Conservation (phyloP, 2,329 filamentous ascomycete species). For the Mollisiaceae sp. region DNA sequence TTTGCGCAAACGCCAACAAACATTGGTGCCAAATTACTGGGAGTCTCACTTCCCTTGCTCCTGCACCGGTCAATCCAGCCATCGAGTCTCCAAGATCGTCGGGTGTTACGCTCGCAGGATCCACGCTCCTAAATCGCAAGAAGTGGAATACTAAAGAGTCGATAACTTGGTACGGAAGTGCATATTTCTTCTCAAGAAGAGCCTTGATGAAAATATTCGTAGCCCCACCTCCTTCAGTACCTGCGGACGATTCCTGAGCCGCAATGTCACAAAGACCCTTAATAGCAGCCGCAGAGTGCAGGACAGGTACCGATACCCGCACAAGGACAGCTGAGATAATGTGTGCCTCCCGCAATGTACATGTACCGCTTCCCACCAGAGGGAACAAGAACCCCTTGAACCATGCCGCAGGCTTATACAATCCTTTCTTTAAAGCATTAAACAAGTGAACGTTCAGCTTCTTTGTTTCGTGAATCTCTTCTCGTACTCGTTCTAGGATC, state of each 20-base stretch:
- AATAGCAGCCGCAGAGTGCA: slow-evolving; percentile 90
- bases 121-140: slow-evolving; percentile 79
- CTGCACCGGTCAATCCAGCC: slow-evolving; percentile 52
- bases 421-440: slow-evolving; percentile 86
- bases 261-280: slow-evolving; percentile 94
- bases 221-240: slow-evolving; percentile 85
- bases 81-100: slow-evolving; percentile 58
- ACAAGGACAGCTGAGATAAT: slow-evolving; percentile 88
- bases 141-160: slow-evolving; percentile 98
- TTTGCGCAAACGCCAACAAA: slow-evolving; percentile 87
- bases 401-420: slow-evolving; percentile 94
- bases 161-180: slow-evolving; percentile 91
- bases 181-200: slow-evolving; percentile 95
- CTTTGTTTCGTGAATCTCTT: slow-evolving; percentile 92
- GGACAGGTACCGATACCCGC: slow-evolving; percentile 83
- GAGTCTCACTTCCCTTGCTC: slow-evolving; percentile 65
- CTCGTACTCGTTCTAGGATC: slow-evolving; percentile 86
- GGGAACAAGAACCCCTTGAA: slow-evolving; percentile 98
- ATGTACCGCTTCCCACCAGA: slow-evolving; percentile 82
- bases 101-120: slow-evolving; percentile 56
- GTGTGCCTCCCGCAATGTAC: slow-evolving; percentile 87
- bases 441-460: slow-evolving; percentile 97
- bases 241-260: slow-evolving; percentile 82
- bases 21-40: slow-evolving; percentile 98
- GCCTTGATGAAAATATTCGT: slow-evolving; percentile 96